Evolutionary conservation across 2,329 filamentous ascomycete genomes (phyloP), one percentile per base, ranked within the genome.

Genomic region (Xylaria sp.): DNA sequence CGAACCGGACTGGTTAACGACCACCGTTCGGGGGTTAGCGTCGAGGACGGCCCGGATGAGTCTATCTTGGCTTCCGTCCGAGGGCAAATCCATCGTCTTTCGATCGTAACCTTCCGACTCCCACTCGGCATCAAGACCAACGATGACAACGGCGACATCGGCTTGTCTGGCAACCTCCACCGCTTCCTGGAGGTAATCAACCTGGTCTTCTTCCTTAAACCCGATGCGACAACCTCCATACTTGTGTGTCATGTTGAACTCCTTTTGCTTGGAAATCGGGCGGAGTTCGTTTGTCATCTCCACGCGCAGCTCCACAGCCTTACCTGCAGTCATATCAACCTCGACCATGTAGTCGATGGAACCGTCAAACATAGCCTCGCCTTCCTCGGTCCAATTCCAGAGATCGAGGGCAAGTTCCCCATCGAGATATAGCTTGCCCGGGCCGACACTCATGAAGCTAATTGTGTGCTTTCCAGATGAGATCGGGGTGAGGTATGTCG

Each of bases 91-190:
- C 85, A 90, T 87, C 63, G 82, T 86, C 64, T 83, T 81, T 55
- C 90, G 85, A 75, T 92, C 90, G 67, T 91, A 91, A 1, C 90
- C 90, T 77, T 93, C 91, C 1, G 90, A 91, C 75, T 93, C 91
- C 90, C 90, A 93, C 76, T 93, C 91, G 6, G 87, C 87, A 76
- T 93, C 90, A 0, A 93, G 82, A 1, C 91, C 91, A 10, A 91
- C 86, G 57, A 92, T 85, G 1, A 93, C 84, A 7, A 93, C 81
- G 2, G 90, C 90, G 15, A 91, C 87, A 73, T 93, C 90, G 0
- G 89, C 87, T 2, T 83, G 82, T 68, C 81, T 86, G 9, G 91
- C 91, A 1, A 84, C 82, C 23, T 87, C 83, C 4, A 90, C 86
- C 0, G 91, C 91, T 75, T 91, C 84, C 70, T 89, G 84, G n/a